Evolutionary conservation across 441 rosid species (phyloP), one percentile per base, ranked within the genome.

Genomic region (Codiaeum variegatum): DNA sequence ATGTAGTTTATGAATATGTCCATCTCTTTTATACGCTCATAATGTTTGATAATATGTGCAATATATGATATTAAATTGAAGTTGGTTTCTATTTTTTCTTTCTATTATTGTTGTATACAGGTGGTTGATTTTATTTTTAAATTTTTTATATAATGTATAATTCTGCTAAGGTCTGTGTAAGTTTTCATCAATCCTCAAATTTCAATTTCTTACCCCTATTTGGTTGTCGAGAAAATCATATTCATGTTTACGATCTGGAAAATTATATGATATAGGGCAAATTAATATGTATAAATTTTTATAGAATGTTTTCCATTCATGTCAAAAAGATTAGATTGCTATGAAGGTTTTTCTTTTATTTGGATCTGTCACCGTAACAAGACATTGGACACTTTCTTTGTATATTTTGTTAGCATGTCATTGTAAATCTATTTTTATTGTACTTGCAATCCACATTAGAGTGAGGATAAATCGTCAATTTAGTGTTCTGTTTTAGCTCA

Each of bases 121-220:
- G 97, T 90, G 78, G n/a, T n/a, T n/a, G n/a, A n/a, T n/a, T n/a
- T n/a, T n/a, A n/a, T n/a, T n/a, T n/a, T n/a, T n/a, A n/a, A n/a
- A n/a, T n/a, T n/a, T n/a, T n/a, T n/a, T n/a, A n/a, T n/a, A n/a
- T n/a, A n/a, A n/a, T n/a, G n/a, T n/a, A n/a, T n/a, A n/a, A n/a
- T n/a, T n/a, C n/a, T n/a, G 98, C 99, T 64, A 95, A 95, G 96
- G 93, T 95, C 93, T 96, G 99, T 93, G 99, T 95, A 80, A 15
- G 11, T 5, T 31, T 70, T 26, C 8, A 0, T 38, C 47, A 21
- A 32, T 54, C 36, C 71, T 64, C 34, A 29, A 26, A 12, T 62
- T 62, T 32, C 47, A 56, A 47, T 73, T 16, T 55, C 47, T 42
- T 23, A 29, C 9, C 34, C 29, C 61, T 29, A 59, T 38, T 55